Evolutionary conservation across 1,284 basidiomycete genomes (phyloP), one percentile per base, ranked within the genome.

Genomic region (Apiotrichum mycotoxinovorans): DNA sequence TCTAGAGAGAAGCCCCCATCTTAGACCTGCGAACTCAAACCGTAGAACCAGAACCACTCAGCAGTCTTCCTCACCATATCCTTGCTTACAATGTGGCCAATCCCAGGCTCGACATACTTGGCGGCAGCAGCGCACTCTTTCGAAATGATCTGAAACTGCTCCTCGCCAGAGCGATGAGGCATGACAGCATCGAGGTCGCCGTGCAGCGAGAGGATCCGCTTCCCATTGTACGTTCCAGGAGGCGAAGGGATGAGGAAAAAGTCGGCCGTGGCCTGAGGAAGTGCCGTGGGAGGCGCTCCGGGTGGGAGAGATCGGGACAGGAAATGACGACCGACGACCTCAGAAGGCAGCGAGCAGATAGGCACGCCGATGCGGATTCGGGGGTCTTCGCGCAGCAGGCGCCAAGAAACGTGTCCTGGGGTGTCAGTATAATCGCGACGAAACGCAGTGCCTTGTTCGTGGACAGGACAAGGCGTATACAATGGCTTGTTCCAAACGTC

Each of bases 311-410:
- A 87, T 25, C 88, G 84, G 20, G 79, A 76, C 12, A 78, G 71
- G 62, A 91, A 64, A 47, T 66, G 66, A 11, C 57, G 83, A 2
- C 88, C 80, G 27, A 79, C 76, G 23, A 81, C 70, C 65, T 84
- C 89, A 75, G 89, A 86, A 0, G 91, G 89, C 58, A 88, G 88
- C 27, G 88, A 89, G 58, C 83, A 81, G 62, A 83, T 79, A 1
- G 89, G 86, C 26, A 92, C 84, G 1, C 86, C 89, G 48, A 89
- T 79, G 37, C 72, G 80, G 56, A 93, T 77, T 26, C 87, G 80
- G 9, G 86, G 82, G 58, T 92, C 89, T 86, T 69, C n/a, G 17
- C 33, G 52, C 42, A 54, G 43, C 2, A 58, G 48, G 1, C 57
- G 52, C 57, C 57, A 58, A 2, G 38, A 42, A 2, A 51, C 34